Evolutionary conservation across 1,284 basidiomycete genomes (phyloP).

Genomic region (Neolentinus lepideus): DNA sequence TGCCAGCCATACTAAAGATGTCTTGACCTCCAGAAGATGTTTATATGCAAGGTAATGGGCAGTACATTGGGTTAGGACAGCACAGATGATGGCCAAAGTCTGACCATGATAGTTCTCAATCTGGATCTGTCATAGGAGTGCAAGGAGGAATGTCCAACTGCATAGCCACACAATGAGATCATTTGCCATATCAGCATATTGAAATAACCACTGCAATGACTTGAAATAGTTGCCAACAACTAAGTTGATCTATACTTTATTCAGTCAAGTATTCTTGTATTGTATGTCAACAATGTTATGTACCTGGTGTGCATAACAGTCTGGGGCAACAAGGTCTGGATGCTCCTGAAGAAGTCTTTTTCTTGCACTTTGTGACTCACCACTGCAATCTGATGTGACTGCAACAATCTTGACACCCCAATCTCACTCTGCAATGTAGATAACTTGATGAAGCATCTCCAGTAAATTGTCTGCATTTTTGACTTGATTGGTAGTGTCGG

Average conservation of each 20-base stretch:
- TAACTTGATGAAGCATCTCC: neutral
- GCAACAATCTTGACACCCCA: neutral
- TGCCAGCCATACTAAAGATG: conserved; percentile 3
- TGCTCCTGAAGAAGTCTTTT: neutral
- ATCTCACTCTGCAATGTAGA: neutral
- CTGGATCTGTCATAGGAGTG: neutral
- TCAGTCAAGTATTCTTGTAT: neutral
- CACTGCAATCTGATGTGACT: neutral
- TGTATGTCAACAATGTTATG: neutral
- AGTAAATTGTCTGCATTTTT: neutral
- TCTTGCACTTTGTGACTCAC: neutral
- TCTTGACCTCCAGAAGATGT: conserved; percentile 6
- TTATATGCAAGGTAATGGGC: conserved; percentile 9
- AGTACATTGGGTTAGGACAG: conserved; percentile 13
- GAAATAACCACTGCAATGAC: conserved; percentile 9
- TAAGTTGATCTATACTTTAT: conserved; percentile 18
- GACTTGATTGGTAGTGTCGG: neutral
- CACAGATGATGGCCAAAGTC: conserved; percentile 8
- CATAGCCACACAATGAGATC: conserved; percentile 12
- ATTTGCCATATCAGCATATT: conserved; percentile 10
- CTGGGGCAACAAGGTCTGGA: neutral
- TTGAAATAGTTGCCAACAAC: conserved; percentile 24
- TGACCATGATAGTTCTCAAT: neutral
- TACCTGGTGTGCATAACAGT: neutral
- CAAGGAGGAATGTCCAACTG: neutral